Evolutionary conservation across 805 yeast species (phyloP).

Genomic region (Cyberlindnera mississippiensis): DNA sequence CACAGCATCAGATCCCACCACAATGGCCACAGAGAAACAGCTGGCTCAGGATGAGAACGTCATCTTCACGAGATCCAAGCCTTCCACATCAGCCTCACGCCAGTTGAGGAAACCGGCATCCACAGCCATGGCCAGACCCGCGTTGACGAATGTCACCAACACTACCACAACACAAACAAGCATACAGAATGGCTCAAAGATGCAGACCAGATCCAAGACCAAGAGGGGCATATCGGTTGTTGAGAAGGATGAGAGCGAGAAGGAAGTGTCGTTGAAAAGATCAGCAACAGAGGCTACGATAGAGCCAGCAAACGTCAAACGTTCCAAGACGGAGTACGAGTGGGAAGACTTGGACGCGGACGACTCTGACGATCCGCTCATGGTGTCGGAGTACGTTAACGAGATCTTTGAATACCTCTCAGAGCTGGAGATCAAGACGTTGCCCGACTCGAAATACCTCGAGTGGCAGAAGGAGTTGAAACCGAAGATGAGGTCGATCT

Average conservation of each 20-base stretch:
- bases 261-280: constrained; percentile 34
- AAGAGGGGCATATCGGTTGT: background rate
- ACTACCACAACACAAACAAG: constrained; percentile 21
- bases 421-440: constrained; percentile 59
- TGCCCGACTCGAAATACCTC: constrained; percentile 69
- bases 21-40: constrained; percentile 1
- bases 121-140: constrained; percentile 22
- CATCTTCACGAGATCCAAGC: constrained; percentile 14
- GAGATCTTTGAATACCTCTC: constrained; percentile 81
- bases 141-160: constrained; percentile 26
- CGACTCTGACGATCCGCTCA: constrained; percentile 70
- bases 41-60: constrained; percentile 22
- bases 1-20: no score
- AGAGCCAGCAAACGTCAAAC: constrained; percentile 10
- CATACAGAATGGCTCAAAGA: constrained; percentile 2
- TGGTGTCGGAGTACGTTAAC: constrained; percentile 85
- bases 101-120: constrained; percentile 2
- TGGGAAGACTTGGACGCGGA: constrained; percentile 60
- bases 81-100: constrained; percentile 1
- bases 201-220: constrained; percentile 6
- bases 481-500: constrained; percentile 79
- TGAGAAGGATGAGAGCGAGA: background rate
- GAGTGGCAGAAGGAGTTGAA: constrained; percentile 60
- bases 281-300: constrained; percentile 47
- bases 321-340: constrained; percentile 15